phyloP scores from a whole-genome alignment of 2,329 filamentous ascomycete genomes.

The Botrytis tulipae region DNA sequence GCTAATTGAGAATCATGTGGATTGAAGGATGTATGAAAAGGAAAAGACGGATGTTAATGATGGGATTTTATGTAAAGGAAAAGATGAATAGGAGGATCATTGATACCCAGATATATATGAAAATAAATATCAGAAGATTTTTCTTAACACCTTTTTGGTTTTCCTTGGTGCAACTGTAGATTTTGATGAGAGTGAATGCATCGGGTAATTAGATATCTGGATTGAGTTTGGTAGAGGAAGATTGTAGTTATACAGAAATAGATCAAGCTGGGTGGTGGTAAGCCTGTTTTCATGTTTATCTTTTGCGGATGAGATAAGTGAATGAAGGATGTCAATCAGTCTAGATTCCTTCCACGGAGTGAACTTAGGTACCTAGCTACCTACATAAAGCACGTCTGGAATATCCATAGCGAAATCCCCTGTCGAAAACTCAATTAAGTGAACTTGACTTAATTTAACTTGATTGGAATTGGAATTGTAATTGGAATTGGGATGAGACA shows the following conservation, averaged over 20 bases:
- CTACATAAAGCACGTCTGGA: neutral
- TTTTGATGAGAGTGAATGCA: neutral
- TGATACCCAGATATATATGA: conserved; percentile 9
- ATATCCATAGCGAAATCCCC: neutral
- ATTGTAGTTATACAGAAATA: neutral
- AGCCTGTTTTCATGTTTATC: neutral
- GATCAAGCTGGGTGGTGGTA: neutral
- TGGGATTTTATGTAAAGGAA: neutral
- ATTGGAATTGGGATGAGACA: neutral
- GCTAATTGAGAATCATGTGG: neutral
- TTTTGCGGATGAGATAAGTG: neutral
- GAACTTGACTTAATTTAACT: neutral
- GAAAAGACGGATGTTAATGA: neutral
- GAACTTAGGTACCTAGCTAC: too few relatives aligned
- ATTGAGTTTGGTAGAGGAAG: neutral
- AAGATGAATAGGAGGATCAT: neutral
- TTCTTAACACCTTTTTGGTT: neutral
- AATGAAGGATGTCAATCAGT: neutral
- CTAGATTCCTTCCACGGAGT: neutral
- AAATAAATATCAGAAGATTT: neutral
- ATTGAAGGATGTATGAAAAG: neutral
- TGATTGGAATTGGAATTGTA: neutral
- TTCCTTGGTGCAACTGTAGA: neutral
- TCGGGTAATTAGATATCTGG: neutral
- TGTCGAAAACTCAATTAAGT: neutral